Evolutionary conservation across 1,284 basidiomycete species (phyloP), one percentile per base, ranked within the genome.

Genomic region (Cryptococcus neoformans): DNA sequence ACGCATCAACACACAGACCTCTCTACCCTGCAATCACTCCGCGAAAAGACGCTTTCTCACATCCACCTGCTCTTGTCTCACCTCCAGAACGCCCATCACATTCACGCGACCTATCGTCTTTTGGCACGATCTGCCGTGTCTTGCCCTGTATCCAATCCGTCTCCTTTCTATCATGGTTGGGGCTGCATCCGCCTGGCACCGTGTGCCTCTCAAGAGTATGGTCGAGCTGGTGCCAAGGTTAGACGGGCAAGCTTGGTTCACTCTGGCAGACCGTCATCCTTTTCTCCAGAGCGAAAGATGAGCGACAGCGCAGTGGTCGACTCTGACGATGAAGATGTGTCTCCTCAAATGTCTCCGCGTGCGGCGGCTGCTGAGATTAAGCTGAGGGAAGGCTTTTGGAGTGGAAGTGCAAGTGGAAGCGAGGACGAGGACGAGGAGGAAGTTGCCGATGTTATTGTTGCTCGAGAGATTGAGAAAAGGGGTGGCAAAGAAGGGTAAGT

Each of bases 11-110:
- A 12, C 35, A 2, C 38, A 47, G 76, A 78, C 61, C 65, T 77
- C 7, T 75, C 74, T 9, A 77, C 76, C 8, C 64, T 78, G 51
- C 75, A 77, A 52, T 65, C 73, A 1, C 58, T 78, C 38, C 72
- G 76, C 28, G 76, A 78, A 63, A 70, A 64, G 56, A 78, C 76
- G 10, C 62, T 78, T 10, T 62, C 65, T 8, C 73, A 74, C 56
- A 70, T 72, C 34, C 76, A 78, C 58, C 54, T 65, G 21, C 59
- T 78, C 16, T 57, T 78, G 38, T 63, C 64, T 35, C 67, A 74
- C 59, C 62, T 78, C 36, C 62, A 63, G 38, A 55, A 65, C 21
- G 58, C 58, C 14, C 73, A 74, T 55, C 52, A 57, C 11, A 62
- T 73, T 14, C 65, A 66, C 1, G 69, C 70, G 2, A 68, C 71